Evolutionary conservation across 441 rosid genomes (phyloP).

Genomic region (Aquilaria agallochum): DNA sequence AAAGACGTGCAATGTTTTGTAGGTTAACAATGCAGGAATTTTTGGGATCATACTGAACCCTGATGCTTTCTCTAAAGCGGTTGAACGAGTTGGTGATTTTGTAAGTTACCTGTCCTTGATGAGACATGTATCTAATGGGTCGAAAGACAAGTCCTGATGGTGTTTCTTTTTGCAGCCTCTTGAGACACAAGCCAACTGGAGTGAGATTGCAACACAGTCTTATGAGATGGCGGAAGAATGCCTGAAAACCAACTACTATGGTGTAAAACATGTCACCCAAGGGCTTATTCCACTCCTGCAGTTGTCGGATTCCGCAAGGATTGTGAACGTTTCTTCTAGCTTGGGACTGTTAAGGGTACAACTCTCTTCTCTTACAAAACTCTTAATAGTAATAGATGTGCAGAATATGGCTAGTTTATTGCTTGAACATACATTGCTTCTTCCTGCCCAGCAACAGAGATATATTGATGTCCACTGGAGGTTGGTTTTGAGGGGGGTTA

Average conservation of each 20-base stretch:
- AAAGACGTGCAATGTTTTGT: not conserved
- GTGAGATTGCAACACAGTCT: conserved; percentile 27
- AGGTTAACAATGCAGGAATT: conserved; percentile 33
- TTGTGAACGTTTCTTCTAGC: conserved; percentile 41
- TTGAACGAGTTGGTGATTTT: not conserved
- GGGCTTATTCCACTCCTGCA: conserved; percentile 41
- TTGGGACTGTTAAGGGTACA: conserved; percentile 41
- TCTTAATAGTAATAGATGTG: not conserved
- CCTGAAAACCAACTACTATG: conserved; percentile 42
- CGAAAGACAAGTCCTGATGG: conserved; percentile 27
- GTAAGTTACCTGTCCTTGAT: not conserved
- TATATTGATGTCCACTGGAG: too few species aligned
- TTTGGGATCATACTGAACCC: conserved; percentile 2
- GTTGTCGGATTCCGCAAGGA: conserved; percentile 39
- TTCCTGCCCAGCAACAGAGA: too few species aligned
- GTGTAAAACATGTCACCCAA: conserved; percentile 42
- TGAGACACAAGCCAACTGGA: conserved; percentile 19
- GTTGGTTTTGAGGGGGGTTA: too few species aligned
- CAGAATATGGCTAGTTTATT: too few species aligned
- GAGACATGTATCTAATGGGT: not conserved
- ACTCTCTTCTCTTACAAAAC: too few species aligned
- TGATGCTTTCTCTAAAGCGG: not conserved
- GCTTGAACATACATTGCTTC: too few species aligned
- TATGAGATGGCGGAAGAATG: conserved; percentile 37
- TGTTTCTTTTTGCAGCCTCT: conserved; percentile 17